Conservation (phyloP, 352 stramenopile species). For the Globisporangium parvum region DNA sequence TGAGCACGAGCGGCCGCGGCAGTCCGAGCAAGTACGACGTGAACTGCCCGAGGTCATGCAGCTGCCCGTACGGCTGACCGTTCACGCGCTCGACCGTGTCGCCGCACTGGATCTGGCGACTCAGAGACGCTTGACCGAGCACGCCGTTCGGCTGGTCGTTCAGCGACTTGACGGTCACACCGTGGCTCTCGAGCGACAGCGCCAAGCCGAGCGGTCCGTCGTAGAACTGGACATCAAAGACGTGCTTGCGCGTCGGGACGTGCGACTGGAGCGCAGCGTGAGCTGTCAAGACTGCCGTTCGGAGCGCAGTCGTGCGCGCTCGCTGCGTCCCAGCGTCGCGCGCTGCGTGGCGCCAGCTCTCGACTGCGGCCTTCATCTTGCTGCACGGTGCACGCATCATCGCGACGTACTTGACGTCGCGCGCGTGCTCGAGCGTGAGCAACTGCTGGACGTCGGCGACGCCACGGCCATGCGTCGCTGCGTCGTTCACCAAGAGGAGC, state of each 20-base stretch:
- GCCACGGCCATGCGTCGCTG: conserved; percentile 19
- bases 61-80: conserved; percentile 43
- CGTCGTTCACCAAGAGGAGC: conserved; percentile 44
- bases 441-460: conserved; percentile 33
- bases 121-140: conserved; percentile 67
- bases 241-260: conserved; percentile 8
- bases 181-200: conserved; percentile 55
- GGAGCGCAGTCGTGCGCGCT: conserved; percentile 20
- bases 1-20: conserved; percentile 58
- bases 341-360: conserved; percentile 22
- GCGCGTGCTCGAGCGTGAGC: conserved; percentile 18
- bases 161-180: conserved; percentile 74
- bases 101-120: conserved; percentile 46
- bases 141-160: conserved; percentile 62
- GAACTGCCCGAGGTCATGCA: conserved; percentile 78
- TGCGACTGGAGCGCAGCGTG: background rate
- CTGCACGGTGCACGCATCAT: conserved; percentile 28
- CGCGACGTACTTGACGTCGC: conserved; percentile 28
- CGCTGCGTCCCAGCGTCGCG: conserved; percentile 27
- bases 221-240: conserved; percentile 64
- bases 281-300: conserved; percentile 12
- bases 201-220: conserved; percentile 69
- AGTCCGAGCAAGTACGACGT: conserved; percentile 63
- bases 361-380: conserved; percentile 31
- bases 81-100: conserved; percentile 77